Conservation (phyloP, 208 protist species). For the Wallacemonas sp. region DNA sequence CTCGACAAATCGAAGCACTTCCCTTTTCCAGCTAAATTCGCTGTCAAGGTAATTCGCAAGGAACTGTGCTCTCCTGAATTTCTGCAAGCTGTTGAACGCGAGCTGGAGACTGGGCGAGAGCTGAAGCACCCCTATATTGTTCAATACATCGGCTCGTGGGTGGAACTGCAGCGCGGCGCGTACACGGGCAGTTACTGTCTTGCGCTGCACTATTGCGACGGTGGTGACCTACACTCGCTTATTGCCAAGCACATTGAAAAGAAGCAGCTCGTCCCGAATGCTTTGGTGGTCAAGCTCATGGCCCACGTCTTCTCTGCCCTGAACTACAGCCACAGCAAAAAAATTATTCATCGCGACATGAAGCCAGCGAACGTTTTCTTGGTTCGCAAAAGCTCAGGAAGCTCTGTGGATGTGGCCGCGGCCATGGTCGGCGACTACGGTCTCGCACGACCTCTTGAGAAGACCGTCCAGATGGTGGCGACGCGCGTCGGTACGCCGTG, state of each 20-base stretch:
- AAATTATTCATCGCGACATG: conserved; percentile 90
- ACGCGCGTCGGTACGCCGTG: conserved; percentile 90
- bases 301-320: conserved; percentile 82
- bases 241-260: conserved; percentile 36
- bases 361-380: conserved; percentile 92
- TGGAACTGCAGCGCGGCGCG: conserved; percentile 45
- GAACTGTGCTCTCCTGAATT: conserved; percentile 37
- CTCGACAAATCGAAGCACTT: conserved; percentile 23
- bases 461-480: conserved; percentile 55
- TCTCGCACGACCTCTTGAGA: conserved; percentile 74
- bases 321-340: conserved; percentile 83
- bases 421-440: conserved; percentile 89
- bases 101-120: conserved; percentile 53
- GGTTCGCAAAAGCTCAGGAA: conserved; percentile 4
- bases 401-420: conserved; percentile 18
- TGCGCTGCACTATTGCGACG: conserved; percentile 82
- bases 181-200: conserved; percentile 71
- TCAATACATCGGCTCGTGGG: conserved; percentile 76
- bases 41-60: conserved; percentile 75
- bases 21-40: conserved; percentile 39
- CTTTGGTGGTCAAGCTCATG: conserved; percentile 71
- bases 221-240: conserved; percentile 74
- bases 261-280: conserved; percentile 29
- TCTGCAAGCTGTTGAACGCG: conserved; percentile 37
- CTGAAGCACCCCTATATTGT: conserved; percentile 77